Evolutionary conservation across 345 rosid species (phyloP).

Genomic region (Syzygium jambos): DNA sequence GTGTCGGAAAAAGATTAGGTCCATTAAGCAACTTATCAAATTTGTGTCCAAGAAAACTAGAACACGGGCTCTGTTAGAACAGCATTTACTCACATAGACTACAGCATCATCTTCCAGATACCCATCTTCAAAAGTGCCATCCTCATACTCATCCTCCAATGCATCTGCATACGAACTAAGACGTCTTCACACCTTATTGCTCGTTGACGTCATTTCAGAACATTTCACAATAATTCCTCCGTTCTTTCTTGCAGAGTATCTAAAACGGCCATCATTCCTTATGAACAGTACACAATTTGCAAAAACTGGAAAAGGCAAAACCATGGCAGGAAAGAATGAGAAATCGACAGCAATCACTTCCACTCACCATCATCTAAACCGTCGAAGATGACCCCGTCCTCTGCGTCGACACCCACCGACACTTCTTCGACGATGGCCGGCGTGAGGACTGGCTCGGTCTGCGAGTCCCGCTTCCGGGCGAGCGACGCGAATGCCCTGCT

Average conservation of each 20-base stretch:
- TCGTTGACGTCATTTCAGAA: background rate
- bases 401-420: slow-evolving; percentile 20
- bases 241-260: background rate
- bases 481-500: slow-evolving; percentile 7
- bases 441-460: slow-evolving; percentile 22
- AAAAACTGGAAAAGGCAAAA: background rate
- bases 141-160: slow-evolving; percentile 23
- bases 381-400: slow-evolving; percentile 33
- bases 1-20: background rate
- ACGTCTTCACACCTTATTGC: background rate
- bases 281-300: background rate
- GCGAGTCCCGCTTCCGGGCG: slow-evolving; percentile 43
- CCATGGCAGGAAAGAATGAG: background rate
- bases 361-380: slow-evolving; percentile 49
- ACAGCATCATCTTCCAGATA: slow-evolving; percentile 40
- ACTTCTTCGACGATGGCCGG: slow-evolving; percentile 34
- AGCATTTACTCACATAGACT: slow-evolving; percentile 41
- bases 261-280: background rate
- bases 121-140: slow-evolving; percentile 32
- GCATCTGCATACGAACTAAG: slow-evolving; percentile 25
- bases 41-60: background rate
- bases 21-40: background rate
- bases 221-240: background rate
- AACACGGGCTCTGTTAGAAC: background rate
- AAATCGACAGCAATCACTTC: background rate